Percentiles rank a stretch among this genome's conserved stretches.
phyloP scores from a whole-genome alignment of 495 filamentous ascomycete species.

The Aspergillus cavernicola region DNA sequence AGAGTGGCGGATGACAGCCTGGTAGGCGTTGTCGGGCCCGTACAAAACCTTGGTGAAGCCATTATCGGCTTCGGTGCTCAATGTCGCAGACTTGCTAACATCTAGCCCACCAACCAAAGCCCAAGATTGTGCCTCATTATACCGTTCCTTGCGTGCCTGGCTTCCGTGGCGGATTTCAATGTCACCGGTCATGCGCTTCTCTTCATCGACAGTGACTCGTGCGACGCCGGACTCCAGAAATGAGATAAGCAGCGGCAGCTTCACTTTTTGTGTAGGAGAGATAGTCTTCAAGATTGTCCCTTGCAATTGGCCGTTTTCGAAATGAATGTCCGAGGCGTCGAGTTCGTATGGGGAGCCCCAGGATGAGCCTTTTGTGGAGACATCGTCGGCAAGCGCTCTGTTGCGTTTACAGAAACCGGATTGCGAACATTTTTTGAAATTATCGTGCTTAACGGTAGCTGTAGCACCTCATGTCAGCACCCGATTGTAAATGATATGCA shows the following conservation, averaged over 20 bases:
- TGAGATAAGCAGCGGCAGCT: slow-evolving; percentile 77
- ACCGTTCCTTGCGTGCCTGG: slow-evolving; percentile 82
- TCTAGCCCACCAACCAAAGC: slow-evolving; percentile 76
- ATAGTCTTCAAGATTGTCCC: slow-evolving; percentile 76
- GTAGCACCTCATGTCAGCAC: slow-evolving; percentile 5
- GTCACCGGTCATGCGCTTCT: slow-evolving; percentile 80
- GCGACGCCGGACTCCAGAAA: slow-evolving; percentile 87
- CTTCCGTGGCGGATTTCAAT: slow-evolving; percentile 85
- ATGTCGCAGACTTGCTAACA: slow-evolving; percentile 61
- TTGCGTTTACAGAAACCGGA: slow-evolving; percentile 97
- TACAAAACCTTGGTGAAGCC: slow-evolving; percentile 74
- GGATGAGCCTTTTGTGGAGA: slow-evolving; percentile 52
- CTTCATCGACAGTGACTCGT: slow-evolving; percentile 84
- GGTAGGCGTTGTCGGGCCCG: slow-evolving; percentile 69
- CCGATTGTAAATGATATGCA: not conserved
- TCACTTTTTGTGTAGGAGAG: slow-evolving; percentile 59
- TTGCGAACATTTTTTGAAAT: slow-evolving; percentile 90
- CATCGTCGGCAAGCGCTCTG: slow-evolving; percentile 80
- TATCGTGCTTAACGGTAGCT: slow-evolving; percentile 89
- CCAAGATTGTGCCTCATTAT: slow-evolving; percentile 88
- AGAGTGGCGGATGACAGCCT: slow-evolving; percentile 74
- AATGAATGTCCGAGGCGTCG: slow-evolving; percentile 62
- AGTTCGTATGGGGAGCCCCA: slow-evolving; percentile 85
- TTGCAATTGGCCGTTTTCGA: slow-evolving; percentile 75
- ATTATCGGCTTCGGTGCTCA: slow-evolving; percentile 53